A percentile compares a stretch with the other conserved stretches of the same genome.
Conservation (phyloP, 2,329 filamentous ascomycete genomes). For the Sporothrix curviconia region DNA sequence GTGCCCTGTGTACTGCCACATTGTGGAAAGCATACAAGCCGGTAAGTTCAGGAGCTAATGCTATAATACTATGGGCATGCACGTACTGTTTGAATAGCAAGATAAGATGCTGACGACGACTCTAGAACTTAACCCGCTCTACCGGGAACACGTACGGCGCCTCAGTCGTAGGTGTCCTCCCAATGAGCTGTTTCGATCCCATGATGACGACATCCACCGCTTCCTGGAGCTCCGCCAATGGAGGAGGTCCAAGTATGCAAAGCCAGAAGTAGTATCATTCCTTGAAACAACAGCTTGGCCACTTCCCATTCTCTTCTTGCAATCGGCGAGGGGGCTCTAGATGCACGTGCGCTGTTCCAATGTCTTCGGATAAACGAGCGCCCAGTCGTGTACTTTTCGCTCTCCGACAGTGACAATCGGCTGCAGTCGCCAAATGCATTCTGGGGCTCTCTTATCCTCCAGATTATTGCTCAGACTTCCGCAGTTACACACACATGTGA, state of each 20-base stretch:
- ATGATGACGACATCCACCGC: background rate
- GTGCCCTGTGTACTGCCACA: background rate
- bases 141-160: background rate
- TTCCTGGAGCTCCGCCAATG: slow-evolving; percentile 1
- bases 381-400: background rate
- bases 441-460: background rate
- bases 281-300: background rate
- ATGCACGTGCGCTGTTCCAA: background rate
- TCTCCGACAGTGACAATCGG: background rate
- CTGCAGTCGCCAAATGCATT: background rate
- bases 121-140: background rate
- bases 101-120: background rate
- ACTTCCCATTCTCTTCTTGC: background rate
- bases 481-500: background rate
- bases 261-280: background rate
- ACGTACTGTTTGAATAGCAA: too few relatives aligned
- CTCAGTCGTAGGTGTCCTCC: background rate
- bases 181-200: background rate
- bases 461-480: background rate
- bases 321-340: background rate
- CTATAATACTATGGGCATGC: background rate
- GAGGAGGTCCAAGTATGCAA: background rate
- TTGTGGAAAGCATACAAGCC: background rate
- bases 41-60: background rate
- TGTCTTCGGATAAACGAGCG: background rate